A percentile compares a stretch with the other conserved stretches of the same genome.
These are phyloP conservation scores for Sporothrix brasiliensis DNA, from an alignment of 2,329 filamentous ascomycete genomes.

Conservation along the genomic window DNA sequence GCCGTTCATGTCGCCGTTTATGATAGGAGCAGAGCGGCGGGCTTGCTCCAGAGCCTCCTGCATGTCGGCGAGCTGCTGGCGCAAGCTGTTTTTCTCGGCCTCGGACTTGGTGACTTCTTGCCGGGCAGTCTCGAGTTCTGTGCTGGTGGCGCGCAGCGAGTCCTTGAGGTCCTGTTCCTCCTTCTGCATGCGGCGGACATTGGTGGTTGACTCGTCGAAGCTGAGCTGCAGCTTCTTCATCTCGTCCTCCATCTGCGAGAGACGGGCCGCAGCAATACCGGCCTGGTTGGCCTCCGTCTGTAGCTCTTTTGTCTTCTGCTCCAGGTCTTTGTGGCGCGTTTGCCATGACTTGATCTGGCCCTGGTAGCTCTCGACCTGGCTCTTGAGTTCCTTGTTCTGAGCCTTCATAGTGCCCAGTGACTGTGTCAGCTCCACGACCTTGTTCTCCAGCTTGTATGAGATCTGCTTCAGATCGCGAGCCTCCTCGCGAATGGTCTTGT, in stretches of 20 bases:
- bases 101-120: constrained; percentile 75
- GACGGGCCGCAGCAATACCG: constrained; percentile 87
- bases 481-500: constrained; percentile 91
- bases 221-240: constrained; percentile 88
- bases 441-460: constrained; percentile 99
- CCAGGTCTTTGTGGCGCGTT: constrained; percentile 84
- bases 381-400: constrained; percentile 87
- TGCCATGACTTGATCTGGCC: constrained; percentile 96
- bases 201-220: constrained; percentile 86
- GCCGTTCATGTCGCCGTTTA: constrained; percentile 63
- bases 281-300: constrained; percentile 97
- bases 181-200: constrained; percentile 91
- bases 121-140: constrained; percentile 79
- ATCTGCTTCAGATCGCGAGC: constrained; percentile 98
- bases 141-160: constrained; percentile 74
- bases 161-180: constrained; percentile 87
- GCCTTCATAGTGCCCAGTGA: constrained; percentile 87
- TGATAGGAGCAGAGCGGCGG: constrained; percentile 70
- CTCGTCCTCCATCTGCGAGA: constrained; percentile 91
- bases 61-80: constrained; percentile 85
- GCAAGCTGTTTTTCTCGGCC: constrained; percentile 79
- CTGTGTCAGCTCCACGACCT: constrained; percentile 97
- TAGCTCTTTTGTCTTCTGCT: constrained; percentile 87
- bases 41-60: constrained; percentile 91
- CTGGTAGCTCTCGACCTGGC: constrained; percentile 94